phyloP scores from a whole-genome alignment of 2,329 filamentous ascomycete species.

The Ophiosphaerella narmari region DNA sequence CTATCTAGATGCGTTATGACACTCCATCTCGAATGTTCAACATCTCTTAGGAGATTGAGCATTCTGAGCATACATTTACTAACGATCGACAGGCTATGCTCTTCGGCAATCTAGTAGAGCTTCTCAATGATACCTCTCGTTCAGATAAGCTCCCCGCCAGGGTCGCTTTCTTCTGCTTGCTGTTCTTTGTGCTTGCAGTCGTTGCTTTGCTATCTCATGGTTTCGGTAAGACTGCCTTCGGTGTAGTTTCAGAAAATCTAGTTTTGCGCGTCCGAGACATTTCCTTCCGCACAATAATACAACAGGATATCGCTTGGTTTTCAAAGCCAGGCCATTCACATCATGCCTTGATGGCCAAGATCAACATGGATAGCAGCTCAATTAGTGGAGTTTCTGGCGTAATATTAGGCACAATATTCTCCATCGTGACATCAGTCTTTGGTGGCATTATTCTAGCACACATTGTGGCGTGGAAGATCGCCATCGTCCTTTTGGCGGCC shows the following conservation, averaged over 20 bases:
- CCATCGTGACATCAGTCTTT: conserved; percentile 52
- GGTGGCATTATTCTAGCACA: conserved; percentile 55
- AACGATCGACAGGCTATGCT: conserved; percentile 19
- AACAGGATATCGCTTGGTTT: conserved; percentile 61
- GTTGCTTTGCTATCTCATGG: conserved; percentile 54
- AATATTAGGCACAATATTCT: conserved; percentile 57
- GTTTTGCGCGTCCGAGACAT: conserved; percentile 51
- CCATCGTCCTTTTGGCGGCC: conserved; percentile 54
- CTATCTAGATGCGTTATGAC: neutral
- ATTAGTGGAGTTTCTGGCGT: conserved; percentile 56
- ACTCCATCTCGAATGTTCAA: neutral
- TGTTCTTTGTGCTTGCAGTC: conserved; percentile 60
- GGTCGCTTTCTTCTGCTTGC: conserved; percentile 52
- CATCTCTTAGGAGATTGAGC: too few relatives aligned
- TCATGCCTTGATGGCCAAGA: conserved; percentile 51
- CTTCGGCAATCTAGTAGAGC: conserved; percentile 38
- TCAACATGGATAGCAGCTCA: conserved; percentile 55
- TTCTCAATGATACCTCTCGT: conserved; percentile 31
- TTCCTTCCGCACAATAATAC: conserved; percentile 57
- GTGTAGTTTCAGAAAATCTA: conserved; percentile 53
- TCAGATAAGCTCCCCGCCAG: conserved; percentile 25
- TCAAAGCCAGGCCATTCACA: conserved; percentile 49
- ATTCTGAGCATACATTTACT: neutral
- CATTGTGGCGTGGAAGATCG: conserved; percentile 57
- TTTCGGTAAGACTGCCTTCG: conserved; percentile 53